Evolutionary conservation across 106 monocot species (phyloP), one percentile per base, ranked within the genome.

Genomic region (Xerophyta viscosa): DNA sequence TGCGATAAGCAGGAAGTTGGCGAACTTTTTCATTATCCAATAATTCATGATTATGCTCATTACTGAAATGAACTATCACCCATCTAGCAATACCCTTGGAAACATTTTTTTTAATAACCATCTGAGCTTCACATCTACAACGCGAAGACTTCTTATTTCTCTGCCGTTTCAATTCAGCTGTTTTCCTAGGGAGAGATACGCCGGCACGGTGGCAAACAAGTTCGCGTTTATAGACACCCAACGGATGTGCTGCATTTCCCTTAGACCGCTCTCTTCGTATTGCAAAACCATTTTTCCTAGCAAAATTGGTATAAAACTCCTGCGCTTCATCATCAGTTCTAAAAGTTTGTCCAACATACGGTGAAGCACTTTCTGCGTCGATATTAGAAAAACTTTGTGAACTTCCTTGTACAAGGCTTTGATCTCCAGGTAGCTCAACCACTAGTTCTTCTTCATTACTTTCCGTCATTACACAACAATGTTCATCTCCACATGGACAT

Each of bases 81-180:
- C 87, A 88, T n/a, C 71, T 50, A 3, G 65, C 64, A 4, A 59
- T 56, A 20, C 87, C 87, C 17, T 71, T 79, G 2, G 61, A 65
- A 8, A 76, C 63, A 57, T 75, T 78, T 72, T 88, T 88, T 65
- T 88, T 88, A 17, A 88, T 88, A 7, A 88, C 71, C 87, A 88
- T 88, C 33, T 79, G 74, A 0, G 87, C 82, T 47, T 78, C 78
- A 62, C 87, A 88, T 41, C 72, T 78, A 27, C 87, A 88, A 10
- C 87, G 75, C 13, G 74, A 74, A 4, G 87, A 88, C 61, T 79
- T 82, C 27, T 88, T 88, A 50, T 88, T 88, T 58, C 87, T 75
- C 43, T 88, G 87, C 2, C 78, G 77, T 60, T 88, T 82, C 15
- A 64, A 48, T 42, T 88, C 87, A 1, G 50, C 55, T 19, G 77